Base-by-base conservation (phyloP, 2,329 filamentous ascomycete species). In the Pezicula rhizophila region DNA sequence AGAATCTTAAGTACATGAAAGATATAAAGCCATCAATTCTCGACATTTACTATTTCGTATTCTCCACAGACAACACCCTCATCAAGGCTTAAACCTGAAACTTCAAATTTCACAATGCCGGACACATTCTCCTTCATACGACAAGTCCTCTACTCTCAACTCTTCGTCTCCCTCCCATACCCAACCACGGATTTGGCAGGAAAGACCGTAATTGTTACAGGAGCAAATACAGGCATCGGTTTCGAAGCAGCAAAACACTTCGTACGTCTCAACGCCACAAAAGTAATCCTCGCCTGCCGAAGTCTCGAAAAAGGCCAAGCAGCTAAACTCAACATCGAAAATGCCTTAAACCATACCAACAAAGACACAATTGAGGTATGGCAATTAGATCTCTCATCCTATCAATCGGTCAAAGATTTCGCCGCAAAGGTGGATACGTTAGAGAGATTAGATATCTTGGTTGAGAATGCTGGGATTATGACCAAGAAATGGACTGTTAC, bases 221-320 rank as follows among this genome's bases (percentile, higher is more conserved):
- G 70, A 2, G 62, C 67, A 11, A 72, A 72, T 43, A 59, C 57
- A 0, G 70, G 70, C 4, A 56, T 72, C 0, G 69, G 70, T 0
- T 56, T 65, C 1, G 69, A 71, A 44, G 60, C 70, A 0, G 58
- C 63, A 8, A 59, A 57, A 2, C 66, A 71, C 48, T 62, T 68
- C 48, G 55, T 66, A 46, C 61, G 61, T 12, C 63, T 70, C 2
- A 63, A 64, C 8, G 69, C 68, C 8, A 35, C 57, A 1, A 59
- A 65, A 26, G 59, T 70, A 33, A 64, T 69, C 42, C 64, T 72
- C 52, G 68, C 66, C 8, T 61, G 63, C 34, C 66, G 69, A 0
- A 60, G 63, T 20, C 35, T 65, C 0, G 42, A 60, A 2, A 65
- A 68, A 39, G 66, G 66, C 18, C 59, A 68, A 42, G 53, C 50